Evolutionary conservation across 2,329 filamentous ascomycete genomes (phyloP), one percentile per base, ranked within the genome.

Genomic region (Fusarium oxysporum): DNA sequence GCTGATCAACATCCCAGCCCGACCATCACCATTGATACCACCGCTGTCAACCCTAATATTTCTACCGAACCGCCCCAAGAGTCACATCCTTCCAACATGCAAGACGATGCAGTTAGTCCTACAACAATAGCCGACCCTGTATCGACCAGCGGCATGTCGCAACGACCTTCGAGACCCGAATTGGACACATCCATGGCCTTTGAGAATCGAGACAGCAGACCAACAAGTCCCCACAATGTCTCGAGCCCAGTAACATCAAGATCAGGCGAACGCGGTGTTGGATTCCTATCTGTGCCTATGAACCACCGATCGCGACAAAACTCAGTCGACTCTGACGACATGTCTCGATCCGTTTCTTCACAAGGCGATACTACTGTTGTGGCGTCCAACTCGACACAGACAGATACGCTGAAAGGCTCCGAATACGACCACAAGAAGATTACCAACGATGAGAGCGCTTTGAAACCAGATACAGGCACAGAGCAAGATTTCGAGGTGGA

Each of bases 401-500:
- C 81, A 35, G 84, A 85, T 37, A 85, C 84, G 71, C 78, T 80
- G 57, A 75, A 82, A 76, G 62, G 73, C 61, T 75, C 79, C 70
- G 69, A 82, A 72, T 77, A 84, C 44, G 83, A 86, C 51, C 86
- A 87, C 70, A 83, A 87, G 28, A 86, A 87, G 65, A 86, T 94
- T 41, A 88, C 91, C 76, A 89, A 87, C 62, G 91, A 93, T 65
- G 83, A 89, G 48, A 88, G 92, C 70, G 94, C 94, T 0, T 83
- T 97, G 69, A 90, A 87, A 55, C 93, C 94, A 0, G 94, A 97
- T 78, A 87, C 90, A 41, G 93, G 93, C 11, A 93, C 91, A 58
- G 93, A 95, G 79, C 86, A 84, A 23, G 93, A 96, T 70, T 97
- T 97, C 76, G 77, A 89, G 19, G 91, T 96, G 16, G 87, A 92